A percentile compares a stretch with the other conserved stretches of the same genome.
These are phyloP conservation scores for Lepiota venenata DNA, from an alignment of 768 basidiomycete species.

Conservation along the genomic window DNA sequence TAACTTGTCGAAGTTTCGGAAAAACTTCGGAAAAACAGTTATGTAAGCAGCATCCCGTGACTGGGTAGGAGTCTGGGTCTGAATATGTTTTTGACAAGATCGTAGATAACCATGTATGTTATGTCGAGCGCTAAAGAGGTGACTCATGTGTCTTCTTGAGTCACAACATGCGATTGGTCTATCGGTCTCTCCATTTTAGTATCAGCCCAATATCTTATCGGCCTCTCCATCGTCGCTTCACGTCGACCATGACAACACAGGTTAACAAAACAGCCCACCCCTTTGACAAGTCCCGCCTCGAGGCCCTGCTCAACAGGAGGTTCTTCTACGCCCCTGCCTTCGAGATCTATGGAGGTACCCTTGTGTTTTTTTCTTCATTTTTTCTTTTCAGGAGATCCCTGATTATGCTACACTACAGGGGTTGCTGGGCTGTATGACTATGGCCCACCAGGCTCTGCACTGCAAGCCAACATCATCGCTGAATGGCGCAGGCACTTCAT, in stretches of 20 bases:
- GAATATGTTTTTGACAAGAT: constrained; percentile 11
- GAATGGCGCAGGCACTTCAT: constrained; percentile 99
- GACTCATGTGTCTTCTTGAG: constrained; percentile 9
- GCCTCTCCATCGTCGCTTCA: constrained; percentile 23
- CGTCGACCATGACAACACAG: constrained; percentile 26
- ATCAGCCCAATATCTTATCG: constrained; percentile 28
- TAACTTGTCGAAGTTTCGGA: too few relatives aligned
- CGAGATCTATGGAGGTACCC: constrained; percentile 93
- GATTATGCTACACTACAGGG: constrained; percentile 43
- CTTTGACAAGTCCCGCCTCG: constrained; percentile 85
- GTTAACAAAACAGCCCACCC: constrained; percentile 83
- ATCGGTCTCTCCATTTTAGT: constrained; percentile 19
- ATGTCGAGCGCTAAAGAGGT: neutral
- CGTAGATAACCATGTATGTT: neutral
- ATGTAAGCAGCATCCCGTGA: too few relatives aligned
- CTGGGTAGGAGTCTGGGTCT: too few relatives aligned
- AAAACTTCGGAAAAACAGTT: too few relatives aligned
- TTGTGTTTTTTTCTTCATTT: constrained; percentile 1
- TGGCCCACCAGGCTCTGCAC: constrained; percentile 91
- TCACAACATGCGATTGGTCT: constrained; percentile 24
- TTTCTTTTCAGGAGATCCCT: too few relatives aligned
- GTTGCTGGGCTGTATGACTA: constrained; percentile 98
- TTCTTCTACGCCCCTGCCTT: constrained; percentile 99
- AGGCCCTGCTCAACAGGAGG: constrained; percentile 80
- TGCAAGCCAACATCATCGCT: constrained; percentile 94